Evolutionary conservation across 1,139 yeast genomes (phyloP).

Genomic region (Arxiozyma bovina): DNA sequence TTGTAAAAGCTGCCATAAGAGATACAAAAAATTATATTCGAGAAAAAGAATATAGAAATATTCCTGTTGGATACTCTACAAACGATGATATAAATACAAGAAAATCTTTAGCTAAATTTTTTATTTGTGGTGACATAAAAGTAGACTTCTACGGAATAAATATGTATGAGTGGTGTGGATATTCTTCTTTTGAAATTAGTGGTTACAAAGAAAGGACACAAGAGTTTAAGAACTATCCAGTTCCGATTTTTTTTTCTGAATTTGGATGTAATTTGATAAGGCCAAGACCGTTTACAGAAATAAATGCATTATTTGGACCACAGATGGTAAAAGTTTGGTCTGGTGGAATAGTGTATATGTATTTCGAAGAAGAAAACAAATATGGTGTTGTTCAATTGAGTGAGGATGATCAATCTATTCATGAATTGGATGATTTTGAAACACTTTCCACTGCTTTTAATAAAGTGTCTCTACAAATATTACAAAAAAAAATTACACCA

Average conservation of each 20-base stretch:
- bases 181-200: constrained; percentile 46
- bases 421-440: constrained; percentile 38
- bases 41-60: constrained; percentile 36
- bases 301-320: constrained; percentile 48
- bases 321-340: constrained; percentile 80
- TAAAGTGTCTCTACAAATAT: constrained; percentile 33
- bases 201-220: constrained; percentile 49
- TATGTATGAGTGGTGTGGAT: constrained; percentile 65
- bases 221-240: constrained; percentile 40
- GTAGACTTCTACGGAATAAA: constrained; percentile 53
- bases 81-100: constrained; percentile 51
- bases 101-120: constrained; percentile 39
- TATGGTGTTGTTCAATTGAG: constrained; percentile 65
- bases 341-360: constrained; percentile 88
- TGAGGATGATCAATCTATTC: constrained; percentile 38
- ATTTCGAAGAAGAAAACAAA: constrained; percentile 70
- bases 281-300: constrained; percentile 61
- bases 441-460: constrained; percentile 30
- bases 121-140: constrained; percentile 38
- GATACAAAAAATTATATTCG: constrained; percentile 45
- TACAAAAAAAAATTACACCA: constrained; percentile 18
- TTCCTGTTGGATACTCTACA: constrained; percentile 57
- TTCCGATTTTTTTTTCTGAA: constrained; percentile 55
- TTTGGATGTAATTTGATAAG: constrained; percentile 48
- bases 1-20: constrained; percentile 54